Base-by-base conservation (phyloP, 352 stramenopile genomes). In the Phytophthora idaei region DNA sequence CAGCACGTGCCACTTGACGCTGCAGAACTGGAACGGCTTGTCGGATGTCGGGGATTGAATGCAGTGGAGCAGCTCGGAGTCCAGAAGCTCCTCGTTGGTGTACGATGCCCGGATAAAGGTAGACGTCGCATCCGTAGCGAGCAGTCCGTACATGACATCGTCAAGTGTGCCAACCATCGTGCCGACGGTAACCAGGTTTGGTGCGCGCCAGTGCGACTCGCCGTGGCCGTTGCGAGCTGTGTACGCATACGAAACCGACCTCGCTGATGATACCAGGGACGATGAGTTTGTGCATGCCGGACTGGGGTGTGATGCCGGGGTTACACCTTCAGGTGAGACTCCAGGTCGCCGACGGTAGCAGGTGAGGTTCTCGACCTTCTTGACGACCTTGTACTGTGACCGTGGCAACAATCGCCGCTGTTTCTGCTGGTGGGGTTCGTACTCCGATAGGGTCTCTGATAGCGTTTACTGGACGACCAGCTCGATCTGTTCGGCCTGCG, bases 61-160 rank as follows among this genome's bases (percentile, higher is more conserved):
- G 52, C 47, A 64, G 53, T 74, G 62, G 2, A 90, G 64, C 36
- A 89, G 63, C 15, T 77, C 67, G 9, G 58, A 66, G 25, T 88
- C 74, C 25, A 75, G n/a, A 11, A 87, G 36, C 28, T 74, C 55
- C 50, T 81, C 71, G 4, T 76, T 61, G 9, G 73, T 76, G 54
- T 81, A 87, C 6, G 67, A 69, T 1, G 63, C 54, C 21, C 76
- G 77, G 41, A 79, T 71, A 28, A 76, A 61, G 10, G 78, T 60
- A 2, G 71, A 66, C 5, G 71, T 65, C 0, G 64, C 60, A 31
- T 83, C 77, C 14, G 76, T 78, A 17, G 74, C 71, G 21, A 73
- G 46, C 27, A 80, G 34, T 5, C 74, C 77, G 44, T 80, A 82
- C 74, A 91, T 76, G 39, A 78, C 71, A 34, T 91, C 82, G 15